Base-by-base conservation (phyloP, 441 rosid species). In the Syzygium malaccense region DNA sequence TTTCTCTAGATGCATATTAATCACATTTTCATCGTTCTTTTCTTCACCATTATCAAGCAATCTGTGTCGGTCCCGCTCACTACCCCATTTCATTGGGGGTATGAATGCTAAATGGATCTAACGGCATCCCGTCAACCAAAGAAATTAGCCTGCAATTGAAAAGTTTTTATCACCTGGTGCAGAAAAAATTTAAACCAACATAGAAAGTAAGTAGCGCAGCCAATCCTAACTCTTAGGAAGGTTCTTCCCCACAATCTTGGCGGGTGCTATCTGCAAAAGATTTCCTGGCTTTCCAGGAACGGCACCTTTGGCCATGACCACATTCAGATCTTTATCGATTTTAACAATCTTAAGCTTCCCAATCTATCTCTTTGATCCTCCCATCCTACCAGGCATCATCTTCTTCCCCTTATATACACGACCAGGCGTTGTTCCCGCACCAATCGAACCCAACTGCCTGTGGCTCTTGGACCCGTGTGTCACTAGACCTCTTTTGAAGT, bases 361-460 rank as follows among this genome's bases (percentile, higher is more conserved):
- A 25, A 95, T 95, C 96, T n/a, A n/a, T 33, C 94, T 95, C 86
- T 91, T 98, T 79, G 95, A 92, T 62, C 98, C 99, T 86, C 99
- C 99, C 99, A 98, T 96, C 91, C 98, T 94, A n/a, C 99, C 98
- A 83, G 99, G 99, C 99, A 96, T 45, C 41, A 45, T 96, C 88
- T 96, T 98, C 95, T 98, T 96, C 88, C 99, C 99, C 88, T 93
- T 93, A 90, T 96, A 98, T 71, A 98, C 99, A 49, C 96, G 96
- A 18, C 99, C 98, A 1, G 99, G 99, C 37, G 98, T 98, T 83
- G 99, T 98, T 88, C 99, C 99, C 1, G 99, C 99, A 88, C 99
- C 99, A 51, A 96, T 96, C 48, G 99, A 98, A 28, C 99, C 99
- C 91, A 98, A 88, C 49, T 95, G 94, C 71, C 99, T 93, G 85